Conservation (phyloP, 805 yeast genomes). For the Candida boidinii region DNA sequence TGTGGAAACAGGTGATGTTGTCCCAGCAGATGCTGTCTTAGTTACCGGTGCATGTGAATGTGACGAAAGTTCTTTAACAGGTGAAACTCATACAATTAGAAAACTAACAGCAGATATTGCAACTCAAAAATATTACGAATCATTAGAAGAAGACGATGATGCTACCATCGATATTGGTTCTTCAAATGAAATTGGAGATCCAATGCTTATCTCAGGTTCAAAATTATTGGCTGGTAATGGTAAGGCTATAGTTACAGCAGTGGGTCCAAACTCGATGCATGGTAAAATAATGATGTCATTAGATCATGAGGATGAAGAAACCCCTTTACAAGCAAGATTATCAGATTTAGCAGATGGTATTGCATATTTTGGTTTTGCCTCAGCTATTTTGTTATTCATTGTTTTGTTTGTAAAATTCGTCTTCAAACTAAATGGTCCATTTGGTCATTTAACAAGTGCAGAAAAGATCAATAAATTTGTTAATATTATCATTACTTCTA, state of each 20-base stretch:
- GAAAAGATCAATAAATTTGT: slow-evolving; percentile 79
- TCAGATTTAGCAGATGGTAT: slow-evolving; percentile 84
- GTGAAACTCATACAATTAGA: slow-evolving; percentile 80
- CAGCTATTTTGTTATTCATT: slow-evolving; percentile 73
- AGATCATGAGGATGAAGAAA: slow-evolving; percentile 65
- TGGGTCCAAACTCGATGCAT: slow-evolving; percentile 82
- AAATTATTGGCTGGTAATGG: slow-evolving; percentile 82
- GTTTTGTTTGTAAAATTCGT: slow-evolving; percentile 73
- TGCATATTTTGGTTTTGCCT: slow-evolving; percentile 86
- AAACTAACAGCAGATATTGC: slow-evolving; percentile 50
- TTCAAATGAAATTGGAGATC: slow-evolving; percentile 47
- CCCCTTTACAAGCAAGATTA: slow-evolving; percentile 83
- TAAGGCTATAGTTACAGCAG: slow-evolving; percentile 77
- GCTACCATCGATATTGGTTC: slow-evolving; percentile 29
- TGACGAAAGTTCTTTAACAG: slow-evolving; percentile 90
- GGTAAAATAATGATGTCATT: slow-evolving; percentile 87
- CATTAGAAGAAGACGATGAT: slow-evolving; percentile 7
- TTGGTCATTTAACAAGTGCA: slow-evolving; percentile 42
- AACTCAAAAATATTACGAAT: slow-evolving; percentile 23
- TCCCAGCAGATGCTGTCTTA: slow-evolving; percentile 82
- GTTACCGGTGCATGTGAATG: slow-evolving; percentile 72
- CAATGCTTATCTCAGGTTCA: slow-evolving; percentile 88
- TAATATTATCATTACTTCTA: slow-evolving; percentile 81
- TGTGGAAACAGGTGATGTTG: slow-evolving; percentile 88
- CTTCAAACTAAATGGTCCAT: slow-evolving; percentile 43